Evolutionary conservation across 108 stramenopile species (phyloP).

Genomic region (Poteriospumella lacustris): DNA sequence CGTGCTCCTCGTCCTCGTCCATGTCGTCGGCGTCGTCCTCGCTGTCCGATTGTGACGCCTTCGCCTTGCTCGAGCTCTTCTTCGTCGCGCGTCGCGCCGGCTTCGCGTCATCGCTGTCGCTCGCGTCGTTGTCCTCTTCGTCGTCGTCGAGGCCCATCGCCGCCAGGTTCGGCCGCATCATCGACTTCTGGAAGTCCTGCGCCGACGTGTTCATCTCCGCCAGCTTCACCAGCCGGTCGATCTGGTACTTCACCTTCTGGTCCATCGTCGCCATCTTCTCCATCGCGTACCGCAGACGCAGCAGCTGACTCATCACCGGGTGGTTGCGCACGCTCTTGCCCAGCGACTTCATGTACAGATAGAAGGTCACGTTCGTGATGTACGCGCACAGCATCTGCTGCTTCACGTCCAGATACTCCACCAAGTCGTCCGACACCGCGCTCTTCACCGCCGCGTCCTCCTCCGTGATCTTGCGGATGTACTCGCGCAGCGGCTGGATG

Average conservation of each 20-base stretch:
- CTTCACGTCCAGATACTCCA: slow-evolving; percentile 38
- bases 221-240: slow-evolving; percentile 45
- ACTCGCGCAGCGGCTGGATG: slow-evolving; percentile 40
- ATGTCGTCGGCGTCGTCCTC: slow-evolving; percentile 7
- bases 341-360: slow-evolving; percentile 54
- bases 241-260: slow-evolving; percentile 45
- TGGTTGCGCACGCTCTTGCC: slow-evolving; percentile 45
- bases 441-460: neutral
- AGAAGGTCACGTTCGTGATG: slow-evolving; percentile 51
- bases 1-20: slow-evolving; percentile 61
- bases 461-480: slow-evolving; percentile 16
- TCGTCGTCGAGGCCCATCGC: slow-evolving; percentile 35
- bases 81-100: too few species aligned
- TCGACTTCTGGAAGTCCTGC: neutral
- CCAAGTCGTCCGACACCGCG: slow-evolving; percentile 32
- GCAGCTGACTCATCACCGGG: slow-evolving; percentile 49
- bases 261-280: slow-evolving; percentile 50
- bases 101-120: slow-evolving; percentile 10
- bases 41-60: neutral
- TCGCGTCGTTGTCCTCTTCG: slow-evolving; percentile 6
- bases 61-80: neutral
- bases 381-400: slow-evolving; percentile 54
- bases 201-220: slow-evolving; percentile 31
- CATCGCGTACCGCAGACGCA: slow-evolving; percentile 40
- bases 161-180: slow-evolving; percentile 27